Evolutionary conservation across 768 basidiomycete species (phyloP), one percentile per base, ranked within the genome.

Genomic region (Rhodotorula kratochvilovae): DNA sequence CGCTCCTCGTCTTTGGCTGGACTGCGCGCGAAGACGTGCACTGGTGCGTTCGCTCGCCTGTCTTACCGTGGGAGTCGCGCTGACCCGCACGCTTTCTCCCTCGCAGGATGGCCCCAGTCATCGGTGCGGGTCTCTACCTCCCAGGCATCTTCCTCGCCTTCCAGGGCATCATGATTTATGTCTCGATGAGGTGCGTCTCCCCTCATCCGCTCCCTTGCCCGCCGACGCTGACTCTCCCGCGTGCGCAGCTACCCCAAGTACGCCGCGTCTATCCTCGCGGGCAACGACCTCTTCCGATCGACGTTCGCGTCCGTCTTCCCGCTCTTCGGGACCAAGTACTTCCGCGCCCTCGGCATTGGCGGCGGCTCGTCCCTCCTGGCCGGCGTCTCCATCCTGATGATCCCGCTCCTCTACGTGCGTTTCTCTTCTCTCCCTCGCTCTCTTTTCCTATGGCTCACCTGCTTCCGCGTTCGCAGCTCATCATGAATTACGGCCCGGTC

Each of bases 221-320:
- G 29, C 21, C 15, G 16, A 13, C 13, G 13, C 50, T 54, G 29
- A 5, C 29, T 7, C 29, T 33, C 29, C 10, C 45, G 23, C 50
- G 33, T 53, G 23, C 21, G 48, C 62, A 63, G 67, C 39, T 81
- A 80, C 74, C 75, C 74, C 15, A 54, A 75, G 31, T 79, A 81
- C 65, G 80, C 80, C 6, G 82, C 81, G 0, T 77, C 76, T 2
- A 76, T 80, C 15, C 71, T 82, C 6, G 82, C 81, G 4, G 76
- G 76, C 5, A 81, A 81, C 71, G 79, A 78, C 60, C 75, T 82
- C 50, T 76, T 82, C 64, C 67, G 82, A 29, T 78, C 78, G 19
- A 65, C 75, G 25, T 66, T 81, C 54, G 80, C 78, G 36, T 73
- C 63, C 2, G 55, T 61, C 11, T 67, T 68, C 62, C 68, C 72